Evolutionary conservation across 805 yeast genomes (phyloP).

Genomic region (Monosporozyma solicola): DNA sequence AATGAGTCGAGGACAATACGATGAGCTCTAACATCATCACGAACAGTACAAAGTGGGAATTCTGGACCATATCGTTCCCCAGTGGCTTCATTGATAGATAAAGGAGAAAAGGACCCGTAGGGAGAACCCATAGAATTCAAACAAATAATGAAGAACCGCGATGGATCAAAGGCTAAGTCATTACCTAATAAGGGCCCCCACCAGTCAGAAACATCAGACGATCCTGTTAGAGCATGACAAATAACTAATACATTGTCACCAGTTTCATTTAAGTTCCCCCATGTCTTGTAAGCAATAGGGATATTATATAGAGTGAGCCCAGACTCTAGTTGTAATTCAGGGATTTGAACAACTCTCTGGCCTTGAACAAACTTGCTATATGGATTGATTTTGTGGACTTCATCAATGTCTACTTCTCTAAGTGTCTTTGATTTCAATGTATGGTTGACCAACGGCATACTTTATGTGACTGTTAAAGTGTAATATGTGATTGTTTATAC

Average conservation of each 20-base stretch:
- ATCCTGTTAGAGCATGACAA: slow-evolving; percentile 93
- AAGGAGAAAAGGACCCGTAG: slow-evolving; percentile 90
- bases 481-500: neutral
- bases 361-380: slow-evolving; percentile 60
- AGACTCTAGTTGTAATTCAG: slow-evolving; percentile 67
- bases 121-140: slow-evolving; percentile 93
- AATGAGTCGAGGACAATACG: slow-evolving; percentile 66
- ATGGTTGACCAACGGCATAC: neutral
- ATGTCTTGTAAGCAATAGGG: slow-evolving; percentile 91
- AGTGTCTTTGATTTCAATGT: slow-evolving; percentile 10
- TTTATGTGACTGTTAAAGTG: neutral
- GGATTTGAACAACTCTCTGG: slow-evolving; percentile 73
- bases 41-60: slow-evolving; percentile 87
- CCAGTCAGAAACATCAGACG: slow-evolving; percentile 94
- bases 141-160: slow-evolving; percentile 77
- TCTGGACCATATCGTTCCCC: slow-evolving; percentile 83
- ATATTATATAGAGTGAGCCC: slow-evolving; percentile 63
- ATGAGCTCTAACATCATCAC: slow-evolving; percentile 84
- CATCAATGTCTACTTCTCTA: slow-evolving; percentile 14
- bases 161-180: slow-evolving; percentile 77
- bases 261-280: slow-evolving; percentile 74
- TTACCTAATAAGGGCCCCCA: slow-evolving; percentile 96
- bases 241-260: slow-evolving; percentile 79
- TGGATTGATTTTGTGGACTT: slow-evolving; percentile 39
- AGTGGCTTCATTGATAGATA: slow-evolving; percentile 68